Base-by-base conservation (phyloP, 768 basidiomycete species). In the Boletus rex-veris region DNA sequence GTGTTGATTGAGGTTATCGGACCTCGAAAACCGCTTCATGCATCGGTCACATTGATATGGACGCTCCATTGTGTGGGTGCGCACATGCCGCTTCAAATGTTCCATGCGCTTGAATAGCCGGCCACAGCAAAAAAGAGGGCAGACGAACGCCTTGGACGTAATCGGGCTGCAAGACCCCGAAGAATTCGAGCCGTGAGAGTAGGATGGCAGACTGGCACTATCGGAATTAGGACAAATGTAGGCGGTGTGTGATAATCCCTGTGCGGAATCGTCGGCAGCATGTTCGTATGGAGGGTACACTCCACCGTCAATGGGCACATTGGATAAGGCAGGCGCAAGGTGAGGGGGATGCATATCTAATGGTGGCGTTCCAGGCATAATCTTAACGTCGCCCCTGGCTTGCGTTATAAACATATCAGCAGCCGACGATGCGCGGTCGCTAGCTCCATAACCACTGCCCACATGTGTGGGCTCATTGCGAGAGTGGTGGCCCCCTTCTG, bases 41-140 rank as follows among this genome's bases (percentile, higher is more conserved):
- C 93, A 96, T 24, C 76, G 73, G 41, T 78, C 73, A 66, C 93
- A 94, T 50, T 77, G 76, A 70, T 83, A 95, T 1, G 93, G 92
- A 37, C 86, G 76, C 70, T 95, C 92, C 81, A 90, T 81, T 26
- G 92, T 94, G 66, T 96, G 93, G 9, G 92, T 92, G 54, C 91
- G 80, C 30, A 93, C 72, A 69, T 96, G 93, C 41, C 92, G 74
- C 72, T 90, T 90, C 60, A 95, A 79, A 66, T 96, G 92, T 65
- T 96, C 93, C 81, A 88, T 86, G 11, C 93, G 83, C 77, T 92
- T 94, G 82, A 95, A 96, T 60, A 88, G 73, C 57, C 88, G 77
- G 4, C 88, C 84, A 64, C 93, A 97, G 14, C 89, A 88, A 68
- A 82, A 85, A 2, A 92, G 77, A 18, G 91, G 91, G 71, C 93